Conservation (phyloP, 345 rosid genomes). For the Pugionium cornutum region DNA sequence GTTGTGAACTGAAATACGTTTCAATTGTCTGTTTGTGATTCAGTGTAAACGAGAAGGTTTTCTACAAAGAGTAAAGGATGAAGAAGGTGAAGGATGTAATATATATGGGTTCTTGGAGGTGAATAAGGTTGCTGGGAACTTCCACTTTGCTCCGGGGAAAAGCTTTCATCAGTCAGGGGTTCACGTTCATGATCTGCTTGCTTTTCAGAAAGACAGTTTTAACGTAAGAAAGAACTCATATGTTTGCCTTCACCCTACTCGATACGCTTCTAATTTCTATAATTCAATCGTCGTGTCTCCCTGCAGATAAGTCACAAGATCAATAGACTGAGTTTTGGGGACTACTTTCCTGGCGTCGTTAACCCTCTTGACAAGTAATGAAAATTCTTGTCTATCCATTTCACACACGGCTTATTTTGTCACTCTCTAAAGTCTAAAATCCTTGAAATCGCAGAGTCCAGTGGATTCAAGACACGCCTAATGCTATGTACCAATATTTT, state of each 20-base stretch:
- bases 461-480: slow-evolving; percentile 49
- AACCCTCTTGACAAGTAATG: slow-evolving; percentile 94
- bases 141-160: slow-evolving; percentile 98
- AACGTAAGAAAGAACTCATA: slow-evolving; percentile 54
- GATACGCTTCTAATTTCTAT: background rate
- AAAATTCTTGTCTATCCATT: slow-evolving; percentile 7
- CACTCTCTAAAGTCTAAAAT: background rate
- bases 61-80: slow-evolving; percentile 82
- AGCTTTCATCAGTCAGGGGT: slow-evolving; percentile 91
- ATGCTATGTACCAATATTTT: slow-evolving; percentile 49
- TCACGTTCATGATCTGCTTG: slow-evolving; percentile 82
- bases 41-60: slow-evolving; percentile 97
- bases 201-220: slow-evolving; percentile 81
- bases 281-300: slow-evolving; percentile 10
- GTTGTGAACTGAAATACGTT: background rate
- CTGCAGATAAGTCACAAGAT: slow-evolving; percentile 87
- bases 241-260: background rate
- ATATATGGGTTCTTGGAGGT: slow-evolving; percentile 91
- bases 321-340: slow-evolving; percentile 82
- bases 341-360: slow-evolving; percentile 82
- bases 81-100: slow-evolving; percentile 97
- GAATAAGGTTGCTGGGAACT: slow-evolving; percentile 94
- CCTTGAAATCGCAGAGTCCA: slow-evolving; percentile 53
- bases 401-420: slow-evolving; percentile 1
- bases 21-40: slow-evolving; percentile 22